Conservation (phyloP, 1,284 basidiomycete genomes). For the Mrakiaceae sp. region DNA sequence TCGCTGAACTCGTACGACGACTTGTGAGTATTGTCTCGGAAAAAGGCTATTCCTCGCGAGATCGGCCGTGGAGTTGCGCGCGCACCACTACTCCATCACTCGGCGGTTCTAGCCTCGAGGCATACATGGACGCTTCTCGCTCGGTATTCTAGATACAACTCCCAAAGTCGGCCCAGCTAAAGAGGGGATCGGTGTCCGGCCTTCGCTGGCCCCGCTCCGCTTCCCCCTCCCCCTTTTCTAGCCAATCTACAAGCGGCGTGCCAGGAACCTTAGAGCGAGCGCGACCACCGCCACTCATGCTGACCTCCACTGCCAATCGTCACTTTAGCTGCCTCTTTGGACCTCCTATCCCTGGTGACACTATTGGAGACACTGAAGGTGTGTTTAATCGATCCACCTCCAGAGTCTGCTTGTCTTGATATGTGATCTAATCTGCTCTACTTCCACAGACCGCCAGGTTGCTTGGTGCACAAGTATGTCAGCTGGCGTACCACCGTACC, state of each 20-base stretch:
- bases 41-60: background rate
- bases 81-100: background rate
- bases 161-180: background rate
- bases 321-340: conserved; percentile 37
- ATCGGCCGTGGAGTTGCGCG: background rate
- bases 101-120: background rate
- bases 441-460: conserved; percentile 29
- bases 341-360: conserved; percentile 33
- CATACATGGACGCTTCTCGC: background rate
- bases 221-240: background rate
- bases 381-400: conserved; percentile 14
- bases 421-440: too few relatives aligned
- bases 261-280: too few relatives aligned
- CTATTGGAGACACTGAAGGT: conserved; percentile 43
- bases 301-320: background rate
- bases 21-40: conserved; percentile 1
- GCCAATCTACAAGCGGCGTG: background rate
- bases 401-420: too few relatives aligned
- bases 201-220: background rate
- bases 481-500: too few relatives aligned
- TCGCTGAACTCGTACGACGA: conserved; percentile 31
- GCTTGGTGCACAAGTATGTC: conserved; percentile 43
- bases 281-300: too few relatives aligned
- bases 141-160: background rate
- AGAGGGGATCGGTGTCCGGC: background rate